Evolutionary conservation across 345 rosid genomes (phyloP).

Genomic region (Sisymbrium irio): DNA sequence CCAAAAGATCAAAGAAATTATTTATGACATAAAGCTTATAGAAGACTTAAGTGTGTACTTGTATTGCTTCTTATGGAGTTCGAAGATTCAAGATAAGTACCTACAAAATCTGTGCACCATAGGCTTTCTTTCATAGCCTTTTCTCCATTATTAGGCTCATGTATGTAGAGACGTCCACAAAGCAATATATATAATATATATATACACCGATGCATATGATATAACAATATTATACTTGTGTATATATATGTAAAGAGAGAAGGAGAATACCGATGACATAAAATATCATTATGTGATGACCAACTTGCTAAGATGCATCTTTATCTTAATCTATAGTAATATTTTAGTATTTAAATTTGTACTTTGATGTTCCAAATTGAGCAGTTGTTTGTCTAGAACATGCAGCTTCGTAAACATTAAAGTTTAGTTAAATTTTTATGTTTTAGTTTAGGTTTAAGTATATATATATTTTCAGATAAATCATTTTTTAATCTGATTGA

Average conservation of each 20-base stretch:
- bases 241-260: constrained; percentile 21
- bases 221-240: constrained; percentile 1
- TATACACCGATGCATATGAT: background rate
- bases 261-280: constrained; percentile 33
- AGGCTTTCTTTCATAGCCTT: constrained; percentile 40
- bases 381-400: constrained; percentile 36
- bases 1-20: background rate
- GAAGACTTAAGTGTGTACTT: constrained; percentile 15
- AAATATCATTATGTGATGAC: constrained; percentile 33
- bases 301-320: constrained; percentile 33
- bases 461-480: background rate
- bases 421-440: constrained; percentile 2
- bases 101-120: constrained; percentile 34
- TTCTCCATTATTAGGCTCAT: constrained; percentile 23
- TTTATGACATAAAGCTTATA: background rate
- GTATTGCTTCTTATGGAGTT: constrained; percentile 14
- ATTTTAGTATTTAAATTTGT: constrained; percentile 27
- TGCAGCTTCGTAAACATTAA: constrained; percentile 23
- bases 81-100: constrained; percentile 31
- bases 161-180: background rate
- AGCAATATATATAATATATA: background rate
- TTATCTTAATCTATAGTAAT: constrained; percentile 27
- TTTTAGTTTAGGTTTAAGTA: background rate
- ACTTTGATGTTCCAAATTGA: constrained; percentile 37
- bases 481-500: background rate